Evolutionary conservation across 2,329 filamentous ascomycete genomes (phyloP).

Genomic region (Fusarium irregulare): DNA sequence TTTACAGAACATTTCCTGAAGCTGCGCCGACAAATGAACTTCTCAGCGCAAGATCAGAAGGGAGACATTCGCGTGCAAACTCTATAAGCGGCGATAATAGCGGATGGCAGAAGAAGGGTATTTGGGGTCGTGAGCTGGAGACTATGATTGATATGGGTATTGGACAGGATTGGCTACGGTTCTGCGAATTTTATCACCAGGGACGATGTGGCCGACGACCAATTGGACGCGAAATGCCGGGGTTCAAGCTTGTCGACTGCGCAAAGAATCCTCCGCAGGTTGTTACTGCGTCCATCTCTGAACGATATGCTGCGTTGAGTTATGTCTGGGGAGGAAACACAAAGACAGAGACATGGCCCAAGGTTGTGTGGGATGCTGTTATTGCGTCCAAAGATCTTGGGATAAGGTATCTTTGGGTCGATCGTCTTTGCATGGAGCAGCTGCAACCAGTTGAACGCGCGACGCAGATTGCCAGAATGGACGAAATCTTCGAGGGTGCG

Average conservation of each 20-base stretch:
- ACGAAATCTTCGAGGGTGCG: constrained; percentile 52
- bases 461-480: constrained; percentile 52
- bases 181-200: constrained; percentile 50
- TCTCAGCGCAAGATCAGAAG: constrained; percentile 38
- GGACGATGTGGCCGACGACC: constrained; percentile 49
- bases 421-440: constrained; percentile 51
- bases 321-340: constrained; percentile 52
- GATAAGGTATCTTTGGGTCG: constrained; percentile 54
- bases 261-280: constrained; percentile 47
- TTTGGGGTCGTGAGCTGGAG: constrained; percentile 51
- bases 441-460: constrained; percentile 40
- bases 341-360: constrained; percentile 46
- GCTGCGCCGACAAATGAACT: constrained; percentile 36
- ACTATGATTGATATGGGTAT: constrained; percentile 47
- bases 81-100: constrained; percentile 35
- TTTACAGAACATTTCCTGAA: constrained; percentile 49
- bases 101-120: constrained; percentile 48
- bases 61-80: constrained; percentile 36
- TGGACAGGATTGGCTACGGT: constrained; percentile 50
- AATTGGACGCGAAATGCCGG: constrained; percentile 42
- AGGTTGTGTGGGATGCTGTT: constrained; percentile 49
- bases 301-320: constrained; percentile 51
- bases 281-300: constrained; percentile 45
- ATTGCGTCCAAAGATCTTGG: constrained; percentile 49
- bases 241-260: constrained; percentile 52